Conservation (phyloP, 768 basidiomycete genomes). For the Mycena vitilis region DNA sequence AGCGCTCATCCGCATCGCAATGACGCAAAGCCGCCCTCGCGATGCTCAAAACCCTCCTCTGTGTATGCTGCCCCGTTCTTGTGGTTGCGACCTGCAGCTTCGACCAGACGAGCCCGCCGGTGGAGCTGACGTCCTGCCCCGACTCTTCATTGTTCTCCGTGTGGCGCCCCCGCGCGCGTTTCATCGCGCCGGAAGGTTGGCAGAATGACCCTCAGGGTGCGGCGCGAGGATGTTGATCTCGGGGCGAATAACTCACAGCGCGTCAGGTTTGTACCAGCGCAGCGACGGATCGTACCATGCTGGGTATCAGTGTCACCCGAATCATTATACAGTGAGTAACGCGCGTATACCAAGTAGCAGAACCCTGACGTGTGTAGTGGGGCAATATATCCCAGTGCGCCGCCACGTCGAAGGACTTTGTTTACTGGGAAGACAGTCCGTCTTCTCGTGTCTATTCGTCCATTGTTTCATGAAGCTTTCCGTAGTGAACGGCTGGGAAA, state of each 20-base stretch:
- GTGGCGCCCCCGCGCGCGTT: conserved; percentile 29
- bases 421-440: conserved; percentile 35
- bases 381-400: conserved; percentile 32
- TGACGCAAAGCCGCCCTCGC: not conserved
- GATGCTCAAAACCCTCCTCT: conserved; percentile 19
- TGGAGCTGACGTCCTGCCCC: conserved; percentile 24
- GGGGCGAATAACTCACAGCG: not conserved
- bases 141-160: conserved; percentile 30
- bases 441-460: not conserved
- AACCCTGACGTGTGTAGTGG: conserved; percentile 15
- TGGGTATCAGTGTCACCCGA: conserved; percentile 31
- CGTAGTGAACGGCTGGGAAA: conserved; percentile 34
- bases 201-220: conserved; percentile 30
- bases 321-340: conserved; percentile 17
- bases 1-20: not conserved
- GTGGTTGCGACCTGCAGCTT: conserved; percentile 19
- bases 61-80: conserved; percentile 7
- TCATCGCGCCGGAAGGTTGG: conserved; percentile 31
- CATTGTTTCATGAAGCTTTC: not conserved
- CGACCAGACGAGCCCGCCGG: conserved; percentile 23
- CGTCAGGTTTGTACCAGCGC: conserved; percentile 28
- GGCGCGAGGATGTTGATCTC: not conserved
- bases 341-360: not conserved
- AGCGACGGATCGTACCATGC: conserved; percentile 31
- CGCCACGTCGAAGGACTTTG: conserved; percentile 29